phyloP scores from a whole-genome alignment of 1,284 basidiomycete species.

The Cryptococcus hybrid region DNA sequence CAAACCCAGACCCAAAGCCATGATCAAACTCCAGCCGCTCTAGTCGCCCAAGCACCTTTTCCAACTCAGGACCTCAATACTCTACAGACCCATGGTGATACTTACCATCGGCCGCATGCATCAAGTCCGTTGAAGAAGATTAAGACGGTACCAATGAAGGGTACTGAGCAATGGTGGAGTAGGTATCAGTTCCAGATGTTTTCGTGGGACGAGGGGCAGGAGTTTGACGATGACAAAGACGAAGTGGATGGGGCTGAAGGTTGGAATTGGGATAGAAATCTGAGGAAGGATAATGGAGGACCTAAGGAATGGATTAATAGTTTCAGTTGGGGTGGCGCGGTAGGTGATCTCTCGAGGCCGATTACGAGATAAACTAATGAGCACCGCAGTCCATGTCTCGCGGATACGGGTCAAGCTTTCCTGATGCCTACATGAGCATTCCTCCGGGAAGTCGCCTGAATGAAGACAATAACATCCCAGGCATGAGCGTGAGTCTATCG shows the following conservation, averaged over 20 bases:
- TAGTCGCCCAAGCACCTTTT: neutral
- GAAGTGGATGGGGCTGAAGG: neutral
- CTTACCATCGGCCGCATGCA: too few relatives aligned
- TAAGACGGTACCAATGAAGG: neutral
- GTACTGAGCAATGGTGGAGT: neutral
- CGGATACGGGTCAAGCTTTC: too few relatives aligned
- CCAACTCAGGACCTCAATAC: neutral
- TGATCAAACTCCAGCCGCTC: too few relatives aligned
- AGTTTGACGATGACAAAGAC: neutral
- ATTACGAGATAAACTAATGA: neutral
- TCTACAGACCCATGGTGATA: too few relatives aligned
- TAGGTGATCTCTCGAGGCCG: neutral
- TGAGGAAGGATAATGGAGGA: neutral
- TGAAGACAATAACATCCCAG: neutral
- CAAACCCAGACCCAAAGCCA: too few relatives aligned
- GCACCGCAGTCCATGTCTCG: neutral
- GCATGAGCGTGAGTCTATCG: neutral
- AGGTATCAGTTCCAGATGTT: constrained; percentile 2
- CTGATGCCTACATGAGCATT: neutral
- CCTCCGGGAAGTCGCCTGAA: neutral
- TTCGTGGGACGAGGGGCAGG: constrained; percentile 1
- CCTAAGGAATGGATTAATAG: neutral
- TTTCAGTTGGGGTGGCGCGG: neutral
- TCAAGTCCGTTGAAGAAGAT: neutral
- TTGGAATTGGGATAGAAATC: neutral